phyloP scores from a whole-genome alignment of 306 rosid species.

The Fagus crenata region DNA sequence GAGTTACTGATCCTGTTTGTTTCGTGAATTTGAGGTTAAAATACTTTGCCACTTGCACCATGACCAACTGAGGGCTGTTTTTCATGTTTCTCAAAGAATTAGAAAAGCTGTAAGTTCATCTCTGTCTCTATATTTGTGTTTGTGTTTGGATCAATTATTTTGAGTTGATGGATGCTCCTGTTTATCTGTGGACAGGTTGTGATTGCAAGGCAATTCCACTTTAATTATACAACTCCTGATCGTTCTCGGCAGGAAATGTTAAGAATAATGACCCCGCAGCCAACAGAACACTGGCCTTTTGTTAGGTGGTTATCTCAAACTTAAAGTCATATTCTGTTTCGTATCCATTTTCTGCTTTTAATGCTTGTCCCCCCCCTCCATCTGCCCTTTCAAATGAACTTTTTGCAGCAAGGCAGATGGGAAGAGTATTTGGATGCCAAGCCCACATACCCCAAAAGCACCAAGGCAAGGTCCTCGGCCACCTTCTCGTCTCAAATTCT shows the following conservation, averaged over 20 bases:
- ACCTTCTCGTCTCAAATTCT: slow-evolving; percentile 81
- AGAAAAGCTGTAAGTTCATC: slow-evolving; percentile 76
- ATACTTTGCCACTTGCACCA: slow-evolving; percentile 87
- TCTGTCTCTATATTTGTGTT: neutral
- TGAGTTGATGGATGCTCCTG: slow-evolving; percentile 6
- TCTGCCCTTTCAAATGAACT: neutral
- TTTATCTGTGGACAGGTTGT: slow-evolving; percentile 49
- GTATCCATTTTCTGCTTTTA: neutral
- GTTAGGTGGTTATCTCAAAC: slow-evolving; percentile 40
- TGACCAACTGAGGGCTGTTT: slow-evolving; percentile 86
- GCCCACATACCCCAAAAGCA: slow-evolving; percentile 89
- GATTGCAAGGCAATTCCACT: slow-evolving; percentile 81
- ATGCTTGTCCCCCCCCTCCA: neutral
- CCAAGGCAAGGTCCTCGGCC: slow-evolving; percentile 92
- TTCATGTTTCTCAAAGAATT: slow-evolving; percentile 81
- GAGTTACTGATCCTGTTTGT: slow-evolving; percentile 28
- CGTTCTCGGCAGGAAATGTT: slow-evolving; percentile 81
- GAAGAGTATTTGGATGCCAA: slow-evolving; percentile 50
- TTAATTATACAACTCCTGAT: slow-evolving; percentile 91
- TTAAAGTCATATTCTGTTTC: neutral
- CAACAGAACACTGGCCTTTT: slow-evolving; percentile 84
- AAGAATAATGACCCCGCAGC: slow-evolving; percentile 68
- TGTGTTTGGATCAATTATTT: neutral
- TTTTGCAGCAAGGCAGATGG: slow-evolving; percentile 70
- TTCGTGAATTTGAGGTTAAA: slow-evolving; percentile 59